Base-by-base conservation (phyloP, 78 protist genomes). In the Bodo saltans region DNA sequence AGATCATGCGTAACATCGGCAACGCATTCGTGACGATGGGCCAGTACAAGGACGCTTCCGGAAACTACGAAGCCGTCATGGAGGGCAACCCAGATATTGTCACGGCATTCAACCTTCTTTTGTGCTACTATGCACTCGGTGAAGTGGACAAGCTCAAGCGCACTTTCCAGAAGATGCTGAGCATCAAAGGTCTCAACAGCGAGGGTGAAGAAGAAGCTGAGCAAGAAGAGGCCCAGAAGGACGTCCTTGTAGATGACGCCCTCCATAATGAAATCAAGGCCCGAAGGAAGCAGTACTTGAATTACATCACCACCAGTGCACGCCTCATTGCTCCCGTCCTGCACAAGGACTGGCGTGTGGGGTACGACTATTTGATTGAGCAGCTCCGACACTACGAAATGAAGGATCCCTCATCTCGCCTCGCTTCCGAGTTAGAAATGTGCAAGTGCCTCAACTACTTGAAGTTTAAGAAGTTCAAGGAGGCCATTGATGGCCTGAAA, bases 1-100 rank as follows among this genome's bases (percentile, higher is more conserved):
- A 82, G 85, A 87, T 94, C 80, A 81, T 85, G 84, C 78, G 90
- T 37, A 92, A 90, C 87, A 90, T 94, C 26, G 95, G 89, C 33
- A 70, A 84, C 75, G 85, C 93, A 8, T 92, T 81, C 72, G 88
- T 92, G 21, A 72, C 72, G 21, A 23, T 87, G 81, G 93, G 93
- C 26, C 87, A 89, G 82, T 90, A 73, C 80, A 81, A 72, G 68
- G 93, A 94, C 37, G 97, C 94, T 0, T 38, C 90, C 68, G 78
- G 32, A 37, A 0, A 70, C 42, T 89, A 71, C 68, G 92, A 92
- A 40, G 67, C n/a, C 34, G 42, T 87, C 78, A 68, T 89, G 84
- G 88, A 88, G 70, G 88, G 39, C 68, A 26, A 28, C 47, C 86
- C 86, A 21, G 93, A 90, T 84, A 0, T 74, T 26, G 67, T 21